These are phyloP conservation scores for Aspergillus ochraceus DNA, from an alignment of 2,329 filamentous ascomycete species.

Conservation along the genomic window DNA sequence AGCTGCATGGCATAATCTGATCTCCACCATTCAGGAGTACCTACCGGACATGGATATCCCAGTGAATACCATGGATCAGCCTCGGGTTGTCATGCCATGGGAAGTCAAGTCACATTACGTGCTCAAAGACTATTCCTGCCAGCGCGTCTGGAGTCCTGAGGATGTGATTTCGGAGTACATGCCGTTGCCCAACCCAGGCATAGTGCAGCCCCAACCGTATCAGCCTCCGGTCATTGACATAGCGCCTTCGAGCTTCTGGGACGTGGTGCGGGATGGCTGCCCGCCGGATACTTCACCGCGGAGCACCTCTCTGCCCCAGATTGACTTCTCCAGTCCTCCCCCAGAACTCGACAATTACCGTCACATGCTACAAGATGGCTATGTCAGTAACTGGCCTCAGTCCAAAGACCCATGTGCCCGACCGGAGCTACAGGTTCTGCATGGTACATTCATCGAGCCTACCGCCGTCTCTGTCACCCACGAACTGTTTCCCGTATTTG, in stretches of 20 bases:
- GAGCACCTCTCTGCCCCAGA: conserved; percentile 25
- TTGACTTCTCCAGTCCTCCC: conserved; percentile 34
- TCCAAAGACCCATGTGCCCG: conserved; percentile 48
- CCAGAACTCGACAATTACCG: conserved; percentile 29
- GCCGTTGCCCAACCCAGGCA: conserved; percentile 1
- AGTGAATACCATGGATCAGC: conserved; percentile 53
- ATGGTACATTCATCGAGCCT: conserved; percentile 52
- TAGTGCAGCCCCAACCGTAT: conserved; percentile 13
- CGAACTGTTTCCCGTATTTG: conserved; percentile 51
- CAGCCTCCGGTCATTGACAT: background rate
- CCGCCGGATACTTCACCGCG: conserved; percentile 18
- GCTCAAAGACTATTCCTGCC: conserved; percentile 28
- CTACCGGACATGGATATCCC: conserved; percentile 51
- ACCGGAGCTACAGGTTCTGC: conserved; percentile 45
- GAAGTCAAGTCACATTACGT: conserved; percentile 46
- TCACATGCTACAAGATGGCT: conserved; percentile 43
- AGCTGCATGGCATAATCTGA: conserved; percentile 43
- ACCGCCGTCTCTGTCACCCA: conserved; percentile 46
- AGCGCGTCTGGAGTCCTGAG: background rate
- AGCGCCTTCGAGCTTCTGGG: conserved; percentile 40
- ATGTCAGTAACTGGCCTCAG: conserved; percentile 50
- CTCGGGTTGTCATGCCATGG: conserved; percentile 48
- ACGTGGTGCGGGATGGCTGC: conserved; percentile 44
- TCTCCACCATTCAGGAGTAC: conserved; percentile 34
- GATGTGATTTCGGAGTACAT: conserved; percentile 12